phyloP scores from a whole-genome alignment of 257 asterid genomes.

The Knoxia roxburghii region DNA sequence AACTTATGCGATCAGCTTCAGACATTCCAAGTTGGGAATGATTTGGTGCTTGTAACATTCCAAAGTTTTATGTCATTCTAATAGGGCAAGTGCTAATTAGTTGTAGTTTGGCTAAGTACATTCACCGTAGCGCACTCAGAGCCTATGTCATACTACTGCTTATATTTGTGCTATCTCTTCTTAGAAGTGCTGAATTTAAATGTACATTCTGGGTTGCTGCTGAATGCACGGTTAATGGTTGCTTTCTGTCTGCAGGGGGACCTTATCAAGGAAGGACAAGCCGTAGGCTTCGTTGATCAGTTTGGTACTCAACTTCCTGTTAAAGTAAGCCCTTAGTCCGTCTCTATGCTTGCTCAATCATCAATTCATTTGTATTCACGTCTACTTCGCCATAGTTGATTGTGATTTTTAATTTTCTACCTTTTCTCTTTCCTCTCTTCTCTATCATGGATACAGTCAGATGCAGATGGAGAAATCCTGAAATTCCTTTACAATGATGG shows the following conservation, averaged over 20 bases:
- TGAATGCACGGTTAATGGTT: slow-evolving; percentile 1
- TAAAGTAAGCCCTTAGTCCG: slow-evolving; percentile 44
- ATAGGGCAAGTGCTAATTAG: neutral
- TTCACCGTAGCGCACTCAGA: neutral
- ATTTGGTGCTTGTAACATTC: neutral
- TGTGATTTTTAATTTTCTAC: slow-evolving; percentile 4
- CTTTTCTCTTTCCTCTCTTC: slow-evolving; percentile 7
- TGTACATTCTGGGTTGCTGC: slow-evolving; percentile 2
- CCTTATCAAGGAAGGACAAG: slow-evolving; percentile 78
- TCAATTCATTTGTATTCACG: neutral
- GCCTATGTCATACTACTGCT: neutral
- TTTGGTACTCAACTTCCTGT: slow-evolving; percentile 60
- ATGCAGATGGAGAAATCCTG: slow-evolving; percentile 79
- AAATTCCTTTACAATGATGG: slow-evolving; percentile 70
- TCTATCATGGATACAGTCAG: slow-evolving; percentile 45
- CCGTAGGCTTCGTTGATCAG: slow-evolving; percentile 66
- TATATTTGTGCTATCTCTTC: neutral
- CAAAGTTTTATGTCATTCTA: neutral
- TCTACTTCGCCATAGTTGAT: slow-evolving; percentile 13
- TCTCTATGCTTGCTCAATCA: neutral
- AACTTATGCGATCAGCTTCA: neutral
- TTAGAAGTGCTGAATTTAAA: neutral
- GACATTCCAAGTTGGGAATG: neutral
- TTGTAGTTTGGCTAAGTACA: neutral
- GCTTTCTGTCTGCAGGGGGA: slow-evolving; percentile 55